Percentiles rank a stretch among this genome's conserved stretches.
phyloP scores from a whole-genome alignment of 2,329 filamentous ascomycete species.

The Dactylellina sp. region DNA sequence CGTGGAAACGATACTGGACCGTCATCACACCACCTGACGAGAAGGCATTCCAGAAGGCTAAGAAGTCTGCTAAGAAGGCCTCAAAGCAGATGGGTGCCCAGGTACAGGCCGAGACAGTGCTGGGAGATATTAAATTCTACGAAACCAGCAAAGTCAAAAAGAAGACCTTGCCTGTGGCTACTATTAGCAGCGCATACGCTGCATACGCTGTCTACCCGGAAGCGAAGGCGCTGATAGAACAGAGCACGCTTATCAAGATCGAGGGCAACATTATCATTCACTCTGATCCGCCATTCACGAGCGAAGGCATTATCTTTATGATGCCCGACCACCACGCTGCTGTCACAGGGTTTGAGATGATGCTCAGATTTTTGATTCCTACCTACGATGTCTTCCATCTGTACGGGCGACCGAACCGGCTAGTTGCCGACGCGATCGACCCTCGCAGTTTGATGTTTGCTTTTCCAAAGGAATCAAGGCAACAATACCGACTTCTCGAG shows the following conservation, averaged over 20 bases:
- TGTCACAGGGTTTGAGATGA: constrained; percentile 93
- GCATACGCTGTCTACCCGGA: constrained; percentile 97
- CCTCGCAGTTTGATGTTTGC: constrained; percentile 95
- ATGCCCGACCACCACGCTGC: constrained; percentile 96
- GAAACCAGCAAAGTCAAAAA: constrained; percentile 88
- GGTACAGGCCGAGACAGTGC: constrained; percentile 74
- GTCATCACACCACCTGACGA: constrained; percentile 92
- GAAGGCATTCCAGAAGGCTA: constrained; percentile 85
- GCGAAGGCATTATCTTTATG: constrained; percentile 95
- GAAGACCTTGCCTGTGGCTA: constrained; percentile 88
- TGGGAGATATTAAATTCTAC: constrained; percentile 94
- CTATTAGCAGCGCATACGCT: constrained; percentile 88
- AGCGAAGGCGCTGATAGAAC: constrained; percentile 90
- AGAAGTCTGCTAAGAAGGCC: constrained; percentile 81
- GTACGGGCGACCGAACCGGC: constrained; percentile 86
- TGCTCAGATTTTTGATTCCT: constrained; percentile 91
- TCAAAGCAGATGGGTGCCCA: constrained; percentile 85
- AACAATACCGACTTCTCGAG: constrained; percentile 88
- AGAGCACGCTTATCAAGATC: constrained; percentile 92
- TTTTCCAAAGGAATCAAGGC: constrained; percentile 81
- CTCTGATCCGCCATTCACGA: constrained; percentile 78
- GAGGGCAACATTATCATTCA: constrained; percentile 92
- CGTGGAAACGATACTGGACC: constrained; percentile 97
- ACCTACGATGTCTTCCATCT: constrained; percentile 92
- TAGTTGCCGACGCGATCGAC: constrained; percentile 89